Evolutionary conservation across 176 grass and related monocot species (phyloP).

Genomic region (Phoenix dactylifera): DNA sequence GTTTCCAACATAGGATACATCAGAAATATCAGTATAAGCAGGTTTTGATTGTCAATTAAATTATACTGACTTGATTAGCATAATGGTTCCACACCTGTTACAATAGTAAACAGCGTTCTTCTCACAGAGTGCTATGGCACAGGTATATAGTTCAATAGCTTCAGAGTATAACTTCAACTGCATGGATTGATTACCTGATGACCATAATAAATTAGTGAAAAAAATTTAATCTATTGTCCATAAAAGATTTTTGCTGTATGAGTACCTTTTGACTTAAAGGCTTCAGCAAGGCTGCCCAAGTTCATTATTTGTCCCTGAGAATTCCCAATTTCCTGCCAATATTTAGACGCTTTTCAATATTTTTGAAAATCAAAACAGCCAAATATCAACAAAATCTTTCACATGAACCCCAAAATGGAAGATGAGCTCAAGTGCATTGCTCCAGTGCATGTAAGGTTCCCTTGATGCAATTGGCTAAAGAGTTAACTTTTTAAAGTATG

Average conservation of each 20-base stretch:
- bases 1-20: too few relatives aligned
- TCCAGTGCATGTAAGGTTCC: too few relatives aligned
- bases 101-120: constrained; percentile 76
- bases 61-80: neutral
- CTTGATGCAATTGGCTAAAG: too few relatives aligned
- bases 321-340: constrained; percentile 34
- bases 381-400: too few relatives aligned
- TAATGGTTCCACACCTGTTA: constrained; percentile 38
- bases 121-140: constrained; percentile 50
- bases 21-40: neutral
- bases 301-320: constrained; percentile 27
- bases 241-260: too few relatives aligned
- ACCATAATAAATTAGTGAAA: constrained; percentile 29
- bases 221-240: neutral
- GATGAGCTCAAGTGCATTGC: too few relatives aligned
- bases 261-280: constrained; percentile 70
- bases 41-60: neutral
- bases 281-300: constrained; percentile 52
- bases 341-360: neutral
- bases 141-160: constrained; percentile 71
- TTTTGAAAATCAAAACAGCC: too few relatives aligned
- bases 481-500: too few relatives aligned
- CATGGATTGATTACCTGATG: constrained; percentile 70
- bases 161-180: constrained; percentile 45
- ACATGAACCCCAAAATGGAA: too few relatives aligned